These are phyloP conservation scores for Gnomoniopsis sp. DNA, from an alignment of 2,329 filamentous ascomycete genomes.

Conservation along the genomic window DNA sequence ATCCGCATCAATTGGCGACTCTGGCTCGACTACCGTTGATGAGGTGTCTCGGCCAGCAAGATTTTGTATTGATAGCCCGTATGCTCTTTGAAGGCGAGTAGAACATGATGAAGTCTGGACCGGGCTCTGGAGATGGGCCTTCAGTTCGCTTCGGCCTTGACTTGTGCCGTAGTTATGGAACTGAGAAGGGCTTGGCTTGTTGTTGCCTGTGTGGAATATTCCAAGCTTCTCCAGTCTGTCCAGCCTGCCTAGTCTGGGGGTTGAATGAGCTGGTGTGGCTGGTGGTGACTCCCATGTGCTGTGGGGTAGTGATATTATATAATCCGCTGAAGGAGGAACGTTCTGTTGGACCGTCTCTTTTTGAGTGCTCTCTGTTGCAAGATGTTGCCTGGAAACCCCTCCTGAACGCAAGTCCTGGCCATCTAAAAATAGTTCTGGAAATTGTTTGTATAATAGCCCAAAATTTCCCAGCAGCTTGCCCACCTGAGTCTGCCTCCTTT, in stretches of 20 bases:
- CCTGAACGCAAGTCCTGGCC: not conserved
- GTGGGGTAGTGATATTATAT: not conserved
- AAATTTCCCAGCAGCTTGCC: not conserved
- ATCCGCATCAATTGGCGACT: not conserved
- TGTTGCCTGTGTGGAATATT: not conserved
- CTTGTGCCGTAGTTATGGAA: not conserved
- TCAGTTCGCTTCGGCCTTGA: not conserved
- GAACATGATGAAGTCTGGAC: not conserved
- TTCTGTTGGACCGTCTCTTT: not conserved
- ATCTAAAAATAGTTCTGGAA: not conserved
- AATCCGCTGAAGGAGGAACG: not conserved
- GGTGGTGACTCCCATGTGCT: not conserved
- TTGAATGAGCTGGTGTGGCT: not conserved
- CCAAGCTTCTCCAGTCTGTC: not conserved
- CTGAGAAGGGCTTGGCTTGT: not conserved
- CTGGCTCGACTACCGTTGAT: not conserved
- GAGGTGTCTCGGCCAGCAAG: not conserved
- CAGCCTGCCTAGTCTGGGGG: not conserved
- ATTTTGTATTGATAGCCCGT: not conserved
- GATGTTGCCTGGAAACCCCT: too few species aligned
- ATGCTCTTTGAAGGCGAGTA: not conserved
- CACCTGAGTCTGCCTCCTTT: not conserved
- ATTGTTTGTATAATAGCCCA: not conserved
- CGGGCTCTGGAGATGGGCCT: not conserved
- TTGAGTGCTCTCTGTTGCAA: too few species aligned